Evolutionary conservation across 208 protist genomes (phyloP).

Genomic region (Wallacemonas sp.): DNA sequence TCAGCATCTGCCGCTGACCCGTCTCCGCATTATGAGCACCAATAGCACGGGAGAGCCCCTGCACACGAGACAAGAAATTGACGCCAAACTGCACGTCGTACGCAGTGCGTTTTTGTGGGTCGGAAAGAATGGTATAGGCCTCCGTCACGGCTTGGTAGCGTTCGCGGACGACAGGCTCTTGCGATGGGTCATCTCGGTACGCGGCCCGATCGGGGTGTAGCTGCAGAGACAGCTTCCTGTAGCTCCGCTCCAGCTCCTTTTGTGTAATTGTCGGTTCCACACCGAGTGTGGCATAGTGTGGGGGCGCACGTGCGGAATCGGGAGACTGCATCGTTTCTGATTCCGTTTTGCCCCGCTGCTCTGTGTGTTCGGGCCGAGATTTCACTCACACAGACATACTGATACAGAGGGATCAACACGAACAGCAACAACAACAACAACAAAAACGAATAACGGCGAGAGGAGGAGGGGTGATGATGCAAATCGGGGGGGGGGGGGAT

Average conservation of each 20-base stretch:
- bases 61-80: slow-evolving; percentile 61
- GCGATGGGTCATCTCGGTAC: slow-evolving; percentile 30
- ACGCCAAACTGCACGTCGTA: slow-evolving; percentile 78
- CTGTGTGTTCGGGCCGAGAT: too few relatives aligned
- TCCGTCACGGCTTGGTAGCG: slow-evolving; percentile 71
- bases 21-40: slow-evolving; percentile 32
- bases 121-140: slow-evolving; percentile 74
- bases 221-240: slow-evolving; percentile 65
- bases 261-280: slow-evolving; percentile 50
- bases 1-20: slow-evolving; percentile 6
- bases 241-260: slow-evolving; percentile 55
- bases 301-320: slow-evolving; percentile 15
- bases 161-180: slow-evolving; percentile 32
- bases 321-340: background rate
- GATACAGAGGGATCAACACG: too few relatives aligned
- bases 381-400: too few relatives aligned
- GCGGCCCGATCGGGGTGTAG: slow-evolving; percentile 78
- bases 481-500: too few relatives aligned
- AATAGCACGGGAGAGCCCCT: slow-evolving; percentile 35
- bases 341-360: background rate
- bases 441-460: too few relatives aligned
- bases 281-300: slow-evolving; percentile 70
- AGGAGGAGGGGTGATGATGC: too few relatives aligned
- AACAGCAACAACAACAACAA: too few relatives aligned
- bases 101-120: slow-evolving; percentile 50